Evolutionary conservation across 768 basidiomycete genomes (phyloP).

Genomic region (Solioccasus polychromus): DNA sequence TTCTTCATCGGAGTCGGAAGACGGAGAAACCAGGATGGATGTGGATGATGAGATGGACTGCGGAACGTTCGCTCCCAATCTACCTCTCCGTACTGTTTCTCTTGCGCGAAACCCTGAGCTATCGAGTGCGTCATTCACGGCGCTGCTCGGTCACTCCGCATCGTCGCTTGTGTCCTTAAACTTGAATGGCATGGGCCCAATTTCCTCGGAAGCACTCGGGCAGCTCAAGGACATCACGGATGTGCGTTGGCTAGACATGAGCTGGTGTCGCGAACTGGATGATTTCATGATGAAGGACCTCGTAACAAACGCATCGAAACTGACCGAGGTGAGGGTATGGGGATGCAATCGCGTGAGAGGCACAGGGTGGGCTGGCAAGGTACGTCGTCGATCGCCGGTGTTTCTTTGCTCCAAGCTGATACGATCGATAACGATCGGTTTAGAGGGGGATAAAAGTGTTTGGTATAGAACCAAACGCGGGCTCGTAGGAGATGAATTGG

Average conservation of each 20-base stretch:
- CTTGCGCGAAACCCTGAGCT: constrained; percentile 62
- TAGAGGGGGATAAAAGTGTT: constrained; percentile 28
- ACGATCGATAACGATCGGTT: not conserved
- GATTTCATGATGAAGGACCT: constrained; percentile 79
- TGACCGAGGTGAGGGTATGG: constrained; percentile 51
- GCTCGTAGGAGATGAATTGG: constrained; percentile 1
- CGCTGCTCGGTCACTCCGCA: constrained; percentile 70
- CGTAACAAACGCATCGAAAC: constrained; percentile 41
- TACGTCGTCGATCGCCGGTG: constrained; percentile 18
- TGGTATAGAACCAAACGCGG: constrained; percentile 41
- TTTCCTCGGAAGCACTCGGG: constrained; percentile 46
- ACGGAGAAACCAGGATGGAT: constrained; percentile 17
- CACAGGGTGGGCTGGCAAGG: constrained; percentile 44
- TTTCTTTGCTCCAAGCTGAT: not conserved
- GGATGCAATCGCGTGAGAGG: constrained; percentile 50
- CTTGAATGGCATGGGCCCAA: constrained; percentile 76
- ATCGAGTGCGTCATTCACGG: constrained; percentile 49
- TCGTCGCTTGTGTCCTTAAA: constrained; percentile 52
- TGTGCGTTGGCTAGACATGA: constrained; percentile 66
- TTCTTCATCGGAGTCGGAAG: constrained; percentile 6
- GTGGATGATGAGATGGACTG: constrained; percentile 5
- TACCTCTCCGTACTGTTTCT: constrained; percentile 51
- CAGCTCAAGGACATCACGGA: constrained; percentile 35
- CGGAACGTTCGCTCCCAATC: constrained; percentile 30
- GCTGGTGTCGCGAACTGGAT: constrained; percentile 82